These are phyloP conservation scores for Mycena pura DNA, from an alignment of 768 basidiomycete species.

Conservation along the genomic window DNA sequence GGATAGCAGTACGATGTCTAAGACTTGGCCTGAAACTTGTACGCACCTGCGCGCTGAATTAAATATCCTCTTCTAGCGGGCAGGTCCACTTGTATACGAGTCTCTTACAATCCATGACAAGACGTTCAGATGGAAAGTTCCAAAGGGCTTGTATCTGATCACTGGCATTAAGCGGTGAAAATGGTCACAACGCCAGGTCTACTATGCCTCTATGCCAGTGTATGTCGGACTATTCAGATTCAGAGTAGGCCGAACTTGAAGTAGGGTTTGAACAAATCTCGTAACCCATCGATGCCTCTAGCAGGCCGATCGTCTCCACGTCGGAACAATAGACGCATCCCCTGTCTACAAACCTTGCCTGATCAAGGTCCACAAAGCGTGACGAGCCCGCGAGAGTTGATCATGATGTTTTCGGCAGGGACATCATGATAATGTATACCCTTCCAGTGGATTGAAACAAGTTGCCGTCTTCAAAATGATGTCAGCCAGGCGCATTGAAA, in stretches of 20 bases:
- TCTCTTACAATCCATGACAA: too few species aligned
- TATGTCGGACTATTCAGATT: too few species aligned
- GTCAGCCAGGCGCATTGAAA: neutral
- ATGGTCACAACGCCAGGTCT: too few species aligned
- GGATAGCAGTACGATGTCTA: neutral
- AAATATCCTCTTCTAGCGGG: too few species aligned
- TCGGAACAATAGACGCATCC: neutral
- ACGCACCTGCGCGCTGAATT: too few species aligned
- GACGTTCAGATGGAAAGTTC: too few species aligned
- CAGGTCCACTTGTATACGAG: too few species aligned
- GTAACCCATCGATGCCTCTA: neutral
- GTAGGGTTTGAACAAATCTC: too few species aligned
- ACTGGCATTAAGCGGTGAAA: too few species aligned
- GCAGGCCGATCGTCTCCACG: neutral
- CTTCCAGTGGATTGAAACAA: neutral
- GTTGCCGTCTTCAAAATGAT: neutral
- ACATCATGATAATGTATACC: neutral
- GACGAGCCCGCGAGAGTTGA: neutral
- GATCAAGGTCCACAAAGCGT: constrained; percentile 2
- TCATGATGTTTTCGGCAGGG: neutral
- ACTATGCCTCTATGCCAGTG: too few species aligned
- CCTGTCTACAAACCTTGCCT: neutral
- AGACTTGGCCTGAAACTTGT: neutral
- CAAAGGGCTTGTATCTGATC: too few species aligned
- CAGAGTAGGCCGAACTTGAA: too few species aligned